Percentiles rank a stretch among this genome's conserved stretches.
Evolutionary conservation across 2,329 filamentous ascomycete species (phyloP).

Genomic region (Ophiocordyceps australis): DNA sequence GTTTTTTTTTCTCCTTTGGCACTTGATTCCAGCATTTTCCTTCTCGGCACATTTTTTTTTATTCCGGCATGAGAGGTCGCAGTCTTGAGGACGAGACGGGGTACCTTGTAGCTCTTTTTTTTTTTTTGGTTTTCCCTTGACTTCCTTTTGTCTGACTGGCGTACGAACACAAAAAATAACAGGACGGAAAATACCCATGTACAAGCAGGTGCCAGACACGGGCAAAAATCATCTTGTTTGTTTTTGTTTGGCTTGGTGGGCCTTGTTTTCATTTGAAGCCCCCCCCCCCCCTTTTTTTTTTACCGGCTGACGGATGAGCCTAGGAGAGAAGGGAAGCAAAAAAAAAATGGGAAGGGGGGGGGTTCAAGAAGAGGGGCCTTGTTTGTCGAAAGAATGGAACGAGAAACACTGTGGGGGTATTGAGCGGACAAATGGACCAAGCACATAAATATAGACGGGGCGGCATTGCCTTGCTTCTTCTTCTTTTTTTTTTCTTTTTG

Average conservation of each 20-base stretch:
- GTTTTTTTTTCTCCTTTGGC: slow-evolving; percentile 3
- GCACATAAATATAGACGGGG: slow-evolving; percentile 1
- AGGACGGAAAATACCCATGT: slow-evolving; percentile 2
- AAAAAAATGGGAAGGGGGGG: too few species aligned
- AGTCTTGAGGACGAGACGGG: too few species aligned
- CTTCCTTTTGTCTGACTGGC: too few species aligned
- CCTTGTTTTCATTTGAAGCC: background rate
- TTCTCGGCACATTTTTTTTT: background rate
- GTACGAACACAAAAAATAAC: slow-evolving; percentile 3
- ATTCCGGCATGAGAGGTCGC: too few species aligned
- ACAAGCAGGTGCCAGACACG: background rate
- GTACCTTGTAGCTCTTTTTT: background rate
- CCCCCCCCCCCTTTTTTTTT: too few species aligned
- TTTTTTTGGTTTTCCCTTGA: background rate
- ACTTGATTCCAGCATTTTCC: slow-evolving; percentile 2
- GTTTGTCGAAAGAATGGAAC: too few species aligned
- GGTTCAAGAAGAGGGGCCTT: too few species aligned
- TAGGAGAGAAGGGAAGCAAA: too few species aligned
- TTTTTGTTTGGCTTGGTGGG: background rate
- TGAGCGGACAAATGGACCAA: background rate
- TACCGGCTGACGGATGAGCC: too few species aligned
- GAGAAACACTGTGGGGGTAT: too few species aligned
- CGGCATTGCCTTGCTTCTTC: slow-evolving; percentile 1
- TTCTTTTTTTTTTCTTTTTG: background rate
- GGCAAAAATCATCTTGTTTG: background rate